These are phyloP conservation scores for Pyrenochaeta sp. DNA, from an alignment of 2,329 filamentous ascomycete species.

Conservation along the genomic window DNA sequence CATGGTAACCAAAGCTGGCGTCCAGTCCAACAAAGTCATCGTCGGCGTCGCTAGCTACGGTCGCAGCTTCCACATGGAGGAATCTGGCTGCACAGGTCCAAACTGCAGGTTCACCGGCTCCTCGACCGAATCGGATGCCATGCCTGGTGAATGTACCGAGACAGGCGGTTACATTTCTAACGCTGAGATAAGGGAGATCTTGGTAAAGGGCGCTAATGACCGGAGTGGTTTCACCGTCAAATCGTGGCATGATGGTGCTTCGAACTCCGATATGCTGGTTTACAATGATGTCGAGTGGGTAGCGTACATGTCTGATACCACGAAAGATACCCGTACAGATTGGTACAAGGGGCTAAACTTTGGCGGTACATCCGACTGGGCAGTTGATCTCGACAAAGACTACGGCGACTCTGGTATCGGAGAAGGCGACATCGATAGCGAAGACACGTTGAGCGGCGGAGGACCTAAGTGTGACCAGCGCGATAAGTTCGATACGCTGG, in stretches of 20 bases:
- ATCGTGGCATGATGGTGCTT: not conserved
- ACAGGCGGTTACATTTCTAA: conserved; percentile 47
- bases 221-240: not conserved
- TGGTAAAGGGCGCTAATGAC: not conserved
- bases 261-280: conserved; percentile 20
- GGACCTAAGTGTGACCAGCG: conserved; percentile 3
- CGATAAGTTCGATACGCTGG: conserved; percentile 5
- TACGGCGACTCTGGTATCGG: not conserved
- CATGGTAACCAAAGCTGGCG: conserved; percentile 52
- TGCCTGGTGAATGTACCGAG: conserved; percentile 48
- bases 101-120: conserved; percentile 49
- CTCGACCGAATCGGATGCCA: conserved; percentile 35
- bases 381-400: conserved; percentile 36
- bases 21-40: conserved; percentile 39
- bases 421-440: not conserved
- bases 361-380: conserved; percentile 49
- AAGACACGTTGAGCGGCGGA: not conserved
- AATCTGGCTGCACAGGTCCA: conserved; percentile 39
- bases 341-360: conserved; percentile 37
- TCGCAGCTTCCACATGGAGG: conserved; percentile 46
- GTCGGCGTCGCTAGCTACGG: conserved; percentile 50
- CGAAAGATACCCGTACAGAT: conserved; percentile 28
- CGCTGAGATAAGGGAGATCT: not conserved
- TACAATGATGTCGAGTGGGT: conserved; percentile 31
- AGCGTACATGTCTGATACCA: conserved; percentile 29